phyloP scores from a whole-genome alignment of 805 yeast species.

The Starmera pachycereana region DNA sequence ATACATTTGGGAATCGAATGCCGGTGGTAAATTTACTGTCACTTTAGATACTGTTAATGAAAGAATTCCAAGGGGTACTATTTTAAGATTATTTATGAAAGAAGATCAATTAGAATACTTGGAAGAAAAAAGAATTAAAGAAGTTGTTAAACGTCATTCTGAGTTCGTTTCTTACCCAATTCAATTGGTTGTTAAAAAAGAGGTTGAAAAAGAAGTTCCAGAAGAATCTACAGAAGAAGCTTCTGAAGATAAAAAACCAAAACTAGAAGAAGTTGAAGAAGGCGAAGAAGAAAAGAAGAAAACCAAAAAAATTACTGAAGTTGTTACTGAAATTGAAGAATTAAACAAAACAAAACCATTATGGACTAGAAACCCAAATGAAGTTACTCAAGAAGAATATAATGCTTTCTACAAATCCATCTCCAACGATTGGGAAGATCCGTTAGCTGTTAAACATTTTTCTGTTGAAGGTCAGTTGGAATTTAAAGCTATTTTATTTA shows the following conservation, averaged over 20 bases:
- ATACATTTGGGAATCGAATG: slow-evolving; percentile 99
- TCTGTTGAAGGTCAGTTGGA: slow-evolving; percentile 99
- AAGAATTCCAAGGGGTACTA: slow-evolving; percentile 88
- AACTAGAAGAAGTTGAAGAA: slow-evolving; percentile 64
- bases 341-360: slow-evolving; percentile 97
- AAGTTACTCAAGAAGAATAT: slow-evolving; percentile 96
- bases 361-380: slow-evolving; percentile 99
- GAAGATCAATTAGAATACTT: slow-evolving; percentile 98
- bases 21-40: slow-evolving; percentile 98
- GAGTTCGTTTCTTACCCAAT: slow-evolving; percentile 99
- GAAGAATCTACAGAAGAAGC: slow-evolving; percentile 43
- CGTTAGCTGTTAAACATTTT: slow-evolving; percentile 98
- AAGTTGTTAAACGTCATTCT: slow-evolving; percentile 98
- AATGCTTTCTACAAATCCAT: slow-evolving; percentile 98
- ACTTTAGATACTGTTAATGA: slow-evolving; percentile 83
- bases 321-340: slow-evolving; percentile 93
- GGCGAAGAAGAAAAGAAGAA: slow-evolving; percentile 61
- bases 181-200: slow-evolving; percentile 96
- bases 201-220: slow-evolving; percentile 58
- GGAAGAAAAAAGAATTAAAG: slow-evolving; percentile 99
- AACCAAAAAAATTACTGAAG: slow-evolving; percentile 85
- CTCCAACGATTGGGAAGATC: slow-evolving; percentile 99
- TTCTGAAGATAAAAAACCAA: slow-evolving; percentile 62
- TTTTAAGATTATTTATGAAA: slow-evolving; percentile 91
- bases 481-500: slow-evolving; percentile 93